phyloP scores from a whole-genome alignment of 2,329 filamentous ascomycete genomes.

The Paracoccidioides lutzii region DNA sequence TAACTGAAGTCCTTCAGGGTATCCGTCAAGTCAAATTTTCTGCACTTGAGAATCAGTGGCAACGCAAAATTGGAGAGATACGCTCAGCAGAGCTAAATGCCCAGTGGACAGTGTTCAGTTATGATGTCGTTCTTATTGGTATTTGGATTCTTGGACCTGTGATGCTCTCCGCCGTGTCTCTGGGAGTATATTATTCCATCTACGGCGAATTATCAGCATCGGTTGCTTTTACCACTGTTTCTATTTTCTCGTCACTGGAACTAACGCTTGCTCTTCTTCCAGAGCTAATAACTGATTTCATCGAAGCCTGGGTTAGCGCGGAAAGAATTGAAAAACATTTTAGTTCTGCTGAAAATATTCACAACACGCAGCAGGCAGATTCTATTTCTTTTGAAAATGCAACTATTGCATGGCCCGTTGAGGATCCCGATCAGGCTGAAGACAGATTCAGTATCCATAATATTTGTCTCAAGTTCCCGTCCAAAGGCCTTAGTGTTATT shows the following conservation, averaged over 20 bases:
- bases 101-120: constrained; percentile 53
- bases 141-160: constrained; percentile 66
- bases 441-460: constrained; percentile 53
- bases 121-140: constrained; percentile 49
- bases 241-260: constrained; percentile 62
- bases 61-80: constrained; percentile 52
- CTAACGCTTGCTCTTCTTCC: constrained; percentile 57
- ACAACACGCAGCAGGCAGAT: constrained; percentile 42
- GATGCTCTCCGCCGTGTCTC: constrained; percentile 56
- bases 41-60: constrained; percentile 62
- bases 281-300: constrained; percentile 54
- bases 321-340: constrained; percentile 61
- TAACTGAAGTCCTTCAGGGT: constrained; percentile 64
- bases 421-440: constrained; percentile 42
- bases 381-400: constrained; percentile 54
- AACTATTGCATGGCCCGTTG: constrained; percentile 61
- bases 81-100: constrained; percentile 54
- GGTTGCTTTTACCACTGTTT: constrained; percentile 65
- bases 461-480: constrained; percentile 53
- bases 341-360: constrained; percentile 49
- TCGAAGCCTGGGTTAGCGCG: constrained; percentile 63
- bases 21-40: constrained; percentile 80
- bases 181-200: constrained; percentile 54
- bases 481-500: constrained; percentile 57
- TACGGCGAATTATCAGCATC: constrained; percentile 54